A percentile compares a stretch with the other conserved stretches of the same genome.
phyloP scores from a whole-genome alignment of 371 early-diverging fungal species.

The Mucor mucedo region DNA sequence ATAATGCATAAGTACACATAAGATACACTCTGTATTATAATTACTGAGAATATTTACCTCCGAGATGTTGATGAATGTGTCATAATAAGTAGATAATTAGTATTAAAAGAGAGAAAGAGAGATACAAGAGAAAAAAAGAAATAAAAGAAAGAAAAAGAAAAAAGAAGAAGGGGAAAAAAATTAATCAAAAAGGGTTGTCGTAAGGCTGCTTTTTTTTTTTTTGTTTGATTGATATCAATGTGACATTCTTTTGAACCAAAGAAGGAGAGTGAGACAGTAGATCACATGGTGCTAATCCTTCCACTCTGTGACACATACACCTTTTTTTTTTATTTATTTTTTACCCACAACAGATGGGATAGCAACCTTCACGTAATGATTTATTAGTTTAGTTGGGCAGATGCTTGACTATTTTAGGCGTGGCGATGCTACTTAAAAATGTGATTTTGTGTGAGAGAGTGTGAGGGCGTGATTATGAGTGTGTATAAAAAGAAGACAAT shows the following conservation, averaged over 20 bases:
- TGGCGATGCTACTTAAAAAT: not conserved
- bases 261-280: conserved; percentile 8
- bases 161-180: conserved; percentile 3
- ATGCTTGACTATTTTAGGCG: not conserved
- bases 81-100: not conserved
- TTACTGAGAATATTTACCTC: conserved; percentile 3
- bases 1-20: not conserved
- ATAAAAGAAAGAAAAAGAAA: not conserved
- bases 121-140: not conserved
- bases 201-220: not conserved
- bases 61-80: conserved; percentile 4
- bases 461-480: not conserved
- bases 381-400: too few relatives aligned
- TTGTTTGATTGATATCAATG: conserved; percentile 19
- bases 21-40: not conserved
- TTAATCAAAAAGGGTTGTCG: conserved; percentile 4
- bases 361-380: too few relatives aligned
- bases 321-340: too few relatives aligned
- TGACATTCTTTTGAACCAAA: conserved; percentile 8
- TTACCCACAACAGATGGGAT: too few relatives aligned
- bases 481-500: not conserved
- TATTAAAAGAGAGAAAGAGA: too few relatives aligned
- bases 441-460: not conserved
- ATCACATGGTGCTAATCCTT: conserved; percentile 8
- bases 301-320: not conserved